Conservation (phyloP, 2,329 filamentous ascomycete genomes). For the Colletotrichum theobromicola region DNA sequence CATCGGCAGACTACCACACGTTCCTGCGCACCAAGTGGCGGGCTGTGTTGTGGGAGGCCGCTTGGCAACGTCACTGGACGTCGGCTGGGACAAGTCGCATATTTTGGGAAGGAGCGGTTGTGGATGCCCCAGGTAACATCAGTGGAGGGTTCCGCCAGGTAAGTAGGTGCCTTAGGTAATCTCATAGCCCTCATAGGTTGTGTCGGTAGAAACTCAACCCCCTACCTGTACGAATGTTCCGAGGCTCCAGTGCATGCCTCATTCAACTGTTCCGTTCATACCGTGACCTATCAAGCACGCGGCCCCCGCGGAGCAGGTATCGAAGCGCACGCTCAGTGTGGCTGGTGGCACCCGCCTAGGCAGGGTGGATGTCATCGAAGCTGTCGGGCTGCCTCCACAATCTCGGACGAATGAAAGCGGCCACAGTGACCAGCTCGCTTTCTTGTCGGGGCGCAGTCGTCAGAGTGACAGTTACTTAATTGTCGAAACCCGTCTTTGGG, state of each 20-base stretch:
- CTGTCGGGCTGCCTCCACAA: neutral
- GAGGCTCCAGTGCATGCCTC: neutral
- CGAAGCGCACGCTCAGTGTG: neutral
- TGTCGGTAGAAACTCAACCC: no score
- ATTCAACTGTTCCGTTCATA: no score
- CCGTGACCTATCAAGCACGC: no score
- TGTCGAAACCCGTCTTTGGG: no score
- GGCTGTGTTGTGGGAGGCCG: neutral
- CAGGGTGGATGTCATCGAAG: neutral
- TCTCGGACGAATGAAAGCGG: neutral
- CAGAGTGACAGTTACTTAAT: neutral
- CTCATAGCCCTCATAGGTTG: no score
- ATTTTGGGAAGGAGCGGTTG: neutral
- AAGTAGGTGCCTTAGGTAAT: no score
- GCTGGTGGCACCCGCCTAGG: neutral
- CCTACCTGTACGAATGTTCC: neutral
- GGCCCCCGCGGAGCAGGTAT: neutral
- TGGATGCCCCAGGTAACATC: neutral
- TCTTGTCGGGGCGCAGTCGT: neutral
- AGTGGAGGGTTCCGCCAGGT: no score
- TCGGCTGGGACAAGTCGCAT: neutral
- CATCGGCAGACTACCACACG: neutral
- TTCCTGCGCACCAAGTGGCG: neutral
- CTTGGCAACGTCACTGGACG: neutral
- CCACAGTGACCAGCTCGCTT: neutral